Evolutionary conservation across 495 filamentous ascomycete species (phyloP), one percentile per base, ranked within the genome.

Genomic region (Tuber brumale): DNA sequence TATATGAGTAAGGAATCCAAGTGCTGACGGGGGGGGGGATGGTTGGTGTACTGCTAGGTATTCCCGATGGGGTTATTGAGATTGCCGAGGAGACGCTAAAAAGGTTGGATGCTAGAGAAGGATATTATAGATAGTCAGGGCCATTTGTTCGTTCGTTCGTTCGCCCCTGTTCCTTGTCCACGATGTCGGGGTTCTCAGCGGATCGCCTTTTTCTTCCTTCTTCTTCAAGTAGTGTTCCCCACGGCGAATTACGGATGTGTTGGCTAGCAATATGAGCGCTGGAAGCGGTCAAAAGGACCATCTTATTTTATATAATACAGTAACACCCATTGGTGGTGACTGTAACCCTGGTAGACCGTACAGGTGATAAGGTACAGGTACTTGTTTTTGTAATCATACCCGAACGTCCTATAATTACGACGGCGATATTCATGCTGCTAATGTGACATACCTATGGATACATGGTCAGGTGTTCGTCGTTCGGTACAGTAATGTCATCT

Each of bases 51-150:
- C 46, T 19, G 37, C 19, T 69, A 80, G 78, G 78, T 3, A 79
- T 80, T 16, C 78, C 78, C 18, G 77, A 76, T 42, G 75, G 77
- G 16, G 73, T 77, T 3, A 80, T 80, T 45, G 73, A 41, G 41
- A 39, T 80, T 31, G 78, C 78, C 18, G 77, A 79, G 42, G 73
- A 80, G 48, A 71, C 70, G 18, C 66, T 80, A 31, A 12, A 8
- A 69, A 46, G 4, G 42, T 69, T 77, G 23, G 70, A 76, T 35
- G 57, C 27, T 35, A 19, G 57, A 35, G 57, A 14, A 27, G 2
- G 14, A 18, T n/a, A n/a, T n/a, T n/a, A n/a, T n/a, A n/a, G n/a
- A n/a, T 66, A 66, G 12, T 35, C 6, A 3, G 57, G 3, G 14
- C 3, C n/a, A 31, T 66, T 18, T 66, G 14, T 35, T 66, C 16